Percentiles rank a stretch among this genome's conserved stretches.
These are phyloP conservation scores for Colletotrichum tropicale DNA, from an alignment of 2,329 filamentous ascomycete genomes.

Conservation along the genomic window DNA sequence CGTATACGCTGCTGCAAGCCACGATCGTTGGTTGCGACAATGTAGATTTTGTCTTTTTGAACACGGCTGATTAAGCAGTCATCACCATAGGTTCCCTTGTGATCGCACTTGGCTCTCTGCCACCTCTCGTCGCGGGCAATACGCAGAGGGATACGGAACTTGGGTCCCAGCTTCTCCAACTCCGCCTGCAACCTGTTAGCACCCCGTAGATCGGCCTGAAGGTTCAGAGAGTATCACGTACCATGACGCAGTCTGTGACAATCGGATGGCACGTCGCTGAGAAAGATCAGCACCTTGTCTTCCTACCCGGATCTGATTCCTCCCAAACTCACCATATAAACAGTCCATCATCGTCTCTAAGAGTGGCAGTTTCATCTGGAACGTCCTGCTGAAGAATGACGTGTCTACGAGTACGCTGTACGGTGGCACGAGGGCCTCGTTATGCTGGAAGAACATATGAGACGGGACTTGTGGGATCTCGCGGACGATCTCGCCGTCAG, in stretches of 20 bases:
- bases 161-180: constrained; percentile 85
- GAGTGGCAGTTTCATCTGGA: constrained; percentile 88
- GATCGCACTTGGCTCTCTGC: constrained; percentile 84
- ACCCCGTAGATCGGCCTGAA: not conserved
- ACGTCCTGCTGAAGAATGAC: constrained; percentile 50
- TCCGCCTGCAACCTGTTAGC: constrained; percentile 46
- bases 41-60: constrained; percentile 67
- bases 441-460: constrained; percentile 87
- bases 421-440: constrained; percentile 83
- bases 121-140: constrained; percentile 91
- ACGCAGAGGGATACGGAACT: constrained; percentile 84
- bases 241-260: constrained; percentile 68
- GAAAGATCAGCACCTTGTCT: not conserved
- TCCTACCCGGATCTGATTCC: not conserved
- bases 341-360: constrained; percentile 92
- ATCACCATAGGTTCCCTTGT: constrained; percentile 86
- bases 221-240: not conserved
- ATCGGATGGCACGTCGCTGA: constrained; percentile 83
- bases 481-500: constrained; percentile 59
- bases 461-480: constrained; percentile 74
- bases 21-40: constrained; percentile 78
- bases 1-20: constrained; percentile 83
- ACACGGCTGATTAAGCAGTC: constrained; percentile 83
- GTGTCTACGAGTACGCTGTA: constrained; percentile 84
- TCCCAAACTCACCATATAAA: constrained; percentile 59